Evolutionary conservation across 73 alveolate genomes (phyloP).

Genomic region (Paramecium biaurelia): DNA sequence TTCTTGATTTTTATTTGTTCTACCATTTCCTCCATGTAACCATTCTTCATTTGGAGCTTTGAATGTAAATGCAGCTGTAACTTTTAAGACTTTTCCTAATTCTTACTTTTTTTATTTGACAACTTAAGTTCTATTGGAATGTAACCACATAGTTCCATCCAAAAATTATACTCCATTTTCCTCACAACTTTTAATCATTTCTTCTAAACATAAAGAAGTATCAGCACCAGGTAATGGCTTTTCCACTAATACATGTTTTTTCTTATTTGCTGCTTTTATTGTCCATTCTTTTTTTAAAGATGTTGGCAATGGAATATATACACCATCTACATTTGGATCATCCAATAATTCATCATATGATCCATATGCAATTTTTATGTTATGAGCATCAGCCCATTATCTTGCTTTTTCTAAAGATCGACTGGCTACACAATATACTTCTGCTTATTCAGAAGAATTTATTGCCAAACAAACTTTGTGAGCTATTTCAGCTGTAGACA

Average conservation of each 20-base stretch:
- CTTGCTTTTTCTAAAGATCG: constrained; percentile 62
- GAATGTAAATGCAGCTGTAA: constrained; percentile 67
- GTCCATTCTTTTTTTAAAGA: constrained; percentile 67
- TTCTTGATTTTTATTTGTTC: constrained; percentile 70
- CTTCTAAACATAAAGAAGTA: neutral
- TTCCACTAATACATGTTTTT: constrained; percentile 69
- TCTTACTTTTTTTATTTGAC: neutral
- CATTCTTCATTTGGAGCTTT: constrained; percentile 76
- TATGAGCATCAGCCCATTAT: constrained; percentile 61
- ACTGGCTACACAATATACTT: constrained; percentile 63
- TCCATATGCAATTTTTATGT: constrained; percentile 57
- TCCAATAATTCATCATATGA: constrained; percentile 68
- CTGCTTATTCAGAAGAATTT: constrained; percentile 45
- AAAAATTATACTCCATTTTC: constrained; percentile 64
- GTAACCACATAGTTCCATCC: constrained; percentile 79
- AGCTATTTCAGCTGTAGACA: constrained; percentile 72
- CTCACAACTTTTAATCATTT: constrained; percentile 56
- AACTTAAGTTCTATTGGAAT: constrained; percentile 56
- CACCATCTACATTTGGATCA: constrained; percentile 66
- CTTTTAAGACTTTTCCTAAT: constrained; percentile 54
- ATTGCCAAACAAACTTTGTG: constrained; percentile 71
- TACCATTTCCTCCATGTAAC: constrained; percentile 76
- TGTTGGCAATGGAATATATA: constrained; percentile 72
- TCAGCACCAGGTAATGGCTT: constrained; percentile 71
- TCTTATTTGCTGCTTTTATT: constrained; percentile 57